These are phyloP conservation scores for Septoria petroselini DNA, from an alignment of 2,329 filamentous ascomycete species.

Conservation along the genomic window DNA sequence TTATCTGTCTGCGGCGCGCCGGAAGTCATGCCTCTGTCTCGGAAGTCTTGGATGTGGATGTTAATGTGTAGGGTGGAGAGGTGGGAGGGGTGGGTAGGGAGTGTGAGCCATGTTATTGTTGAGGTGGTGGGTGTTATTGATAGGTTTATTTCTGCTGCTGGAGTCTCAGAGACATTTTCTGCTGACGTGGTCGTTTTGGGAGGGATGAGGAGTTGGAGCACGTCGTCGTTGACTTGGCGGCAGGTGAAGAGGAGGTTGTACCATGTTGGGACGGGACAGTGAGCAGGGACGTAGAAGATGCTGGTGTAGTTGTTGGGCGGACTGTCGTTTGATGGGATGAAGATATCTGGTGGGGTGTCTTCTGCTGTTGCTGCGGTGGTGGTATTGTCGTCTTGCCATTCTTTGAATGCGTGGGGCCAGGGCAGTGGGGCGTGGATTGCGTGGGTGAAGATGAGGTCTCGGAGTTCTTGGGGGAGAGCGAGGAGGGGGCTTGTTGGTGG, in stretches of 20 bases:
- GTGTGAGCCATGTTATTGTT: neutral
- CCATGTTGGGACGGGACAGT: slow-evolving; percentile 9
- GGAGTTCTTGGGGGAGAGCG: slow-evolving; percentile 11
- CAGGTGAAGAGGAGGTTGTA: slow-evolving; percentile 5
- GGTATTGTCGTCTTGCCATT: neutral
- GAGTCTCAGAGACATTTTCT: neutral
- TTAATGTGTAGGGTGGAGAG: slow-evolving; percentile 5
- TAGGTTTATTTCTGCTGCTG: neutral
- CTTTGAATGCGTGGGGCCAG: neutral
- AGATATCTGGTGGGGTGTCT: too few relatives aligned
- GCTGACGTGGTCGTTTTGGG: too few relatives aligned
- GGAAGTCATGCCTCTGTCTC: neutral
- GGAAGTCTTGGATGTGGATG: slow-evolving; percentile 1
- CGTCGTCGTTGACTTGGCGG: slow-evolving; percentile 4
- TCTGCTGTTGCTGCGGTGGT: neutral
- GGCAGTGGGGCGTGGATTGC: slow-evolving; percentile 3
- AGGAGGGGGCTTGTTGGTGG: slow-evolving; percentile 5
- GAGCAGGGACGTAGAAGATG: neutral
- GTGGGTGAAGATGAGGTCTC: slow-evolving; percentile 10
- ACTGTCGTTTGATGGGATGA: neutral
- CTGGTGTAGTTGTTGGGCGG: neutral
- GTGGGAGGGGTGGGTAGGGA: neutral
- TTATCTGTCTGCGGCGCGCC: slow-evolving; percentile 1
- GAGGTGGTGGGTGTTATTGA: slow-evolving; percentile 3
- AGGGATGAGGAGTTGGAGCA: neutral